A percentile compares a stretch with the other conserved stretches of the same genome.
Evolutionary conservation across 768 basidiomycete genomes (phyloP).

Genomic region (Serendipita sp.): DNA sequence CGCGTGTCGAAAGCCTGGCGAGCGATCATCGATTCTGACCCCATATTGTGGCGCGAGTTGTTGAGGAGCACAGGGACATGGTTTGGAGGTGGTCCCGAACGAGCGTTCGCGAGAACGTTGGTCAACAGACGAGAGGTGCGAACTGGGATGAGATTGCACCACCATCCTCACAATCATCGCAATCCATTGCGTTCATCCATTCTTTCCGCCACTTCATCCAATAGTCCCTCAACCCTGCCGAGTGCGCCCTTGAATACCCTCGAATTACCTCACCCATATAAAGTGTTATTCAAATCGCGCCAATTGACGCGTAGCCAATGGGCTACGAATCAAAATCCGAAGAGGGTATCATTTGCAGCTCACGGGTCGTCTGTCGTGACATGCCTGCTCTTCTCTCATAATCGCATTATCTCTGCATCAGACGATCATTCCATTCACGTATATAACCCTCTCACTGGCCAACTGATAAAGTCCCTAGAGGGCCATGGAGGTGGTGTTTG

Average conservation of each 20-base stretch:
- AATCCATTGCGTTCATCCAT: conserved; percentile 13
- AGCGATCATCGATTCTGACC: conserved; percentile 80
- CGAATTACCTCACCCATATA: conserved; percentile 72
- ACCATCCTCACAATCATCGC: neutral
- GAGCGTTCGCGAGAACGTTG: conserved; percentile 59
- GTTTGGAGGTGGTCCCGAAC: conserved; percentile 77
- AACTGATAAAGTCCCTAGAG: conserved; percentile 52
- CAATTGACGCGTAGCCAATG: conserved; percentile 66
- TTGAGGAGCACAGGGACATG: conserved; percentile 72
- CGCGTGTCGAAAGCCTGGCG: conserved; percentile 84
- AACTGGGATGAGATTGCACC: conserved; percentile 22
- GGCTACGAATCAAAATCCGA: conserved; percentile 56
- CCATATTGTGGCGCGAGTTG: conserved; percentile 77
- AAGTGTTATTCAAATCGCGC: conserved; percentile 84
- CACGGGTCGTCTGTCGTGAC: conserved; percentile 88
- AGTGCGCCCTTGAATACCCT: conserved; percentile 20
- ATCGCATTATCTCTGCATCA: conserved; percentile 90
- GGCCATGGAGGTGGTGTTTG: conserved; percentile 96
- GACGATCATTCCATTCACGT: conserved; percentile 96
- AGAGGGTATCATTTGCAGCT: conserved; percentile 69
- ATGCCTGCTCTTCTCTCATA: conserved; percentile 84
- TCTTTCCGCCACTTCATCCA: conserved; percentile 13
- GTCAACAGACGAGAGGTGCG: conserved; percentile 36
- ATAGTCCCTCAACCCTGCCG: conserved; percentile 9
- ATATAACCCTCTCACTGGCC: conserved; percentile 75